phyloP scores from a whole-genome alignment of 1,284 basidiomycete genomes.

The Trichosporon coremiiforme region DNA sequence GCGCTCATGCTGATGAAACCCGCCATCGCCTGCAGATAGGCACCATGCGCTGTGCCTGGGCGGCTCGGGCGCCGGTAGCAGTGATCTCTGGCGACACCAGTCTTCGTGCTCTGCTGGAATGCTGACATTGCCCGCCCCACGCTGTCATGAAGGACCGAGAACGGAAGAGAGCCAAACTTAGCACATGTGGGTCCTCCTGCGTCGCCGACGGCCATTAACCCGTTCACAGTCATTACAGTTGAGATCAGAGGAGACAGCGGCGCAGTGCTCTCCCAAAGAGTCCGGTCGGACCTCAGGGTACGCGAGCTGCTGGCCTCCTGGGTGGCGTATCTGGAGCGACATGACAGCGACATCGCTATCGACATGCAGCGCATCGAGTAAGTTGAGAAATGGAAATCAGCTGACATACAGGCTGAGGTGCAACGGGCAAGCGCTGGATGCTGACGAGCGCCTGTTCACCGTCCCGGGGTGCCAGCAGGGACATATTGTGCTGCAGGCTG shows the following conservation, averaged over 20 bases:
- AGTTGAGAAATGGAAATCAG: background rate
- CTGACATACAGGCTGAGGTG: background rate
- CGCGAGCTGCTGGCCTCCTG: background rate
- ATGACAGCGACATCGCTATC: background rate
- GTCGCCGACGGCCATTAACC: background rate
- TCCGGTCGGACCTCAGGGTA: background rate
- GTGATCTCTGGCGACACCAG: background rate
- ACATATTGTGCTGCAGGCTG: background rate
- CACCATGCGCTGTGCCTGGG: background rate
- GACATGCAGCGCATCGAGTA: background rate
- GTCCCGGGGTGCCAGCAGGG: background rate
- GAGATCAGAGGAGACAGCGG: background rate
- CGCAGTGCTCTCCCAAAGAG: background rate
- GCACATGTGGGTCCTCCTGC: background rate
- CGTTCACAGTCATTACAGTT: background rate
- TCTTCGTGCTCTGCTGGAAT: background rate
- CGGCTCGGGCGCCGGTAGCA: background rate
- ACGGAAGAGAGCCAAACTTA: conserved; percentile 6
- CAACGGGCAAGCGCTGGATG: background rate
- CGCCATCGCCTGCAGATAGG: too few species aligned
- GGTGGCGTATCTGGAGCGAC: conserved; percentile 5
- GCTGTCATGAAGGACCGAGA: background rate
- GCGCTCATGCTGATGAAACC: too few species aligned
- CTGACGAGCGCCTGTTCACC: background rate
- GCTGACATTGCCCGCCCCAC: background rate